Evolutionary conservation across 1,139 yeast species (phyloP), one percentile per base, ranked within the genome.

Genomic region (Hyphopichia khmerensis): DNA sequence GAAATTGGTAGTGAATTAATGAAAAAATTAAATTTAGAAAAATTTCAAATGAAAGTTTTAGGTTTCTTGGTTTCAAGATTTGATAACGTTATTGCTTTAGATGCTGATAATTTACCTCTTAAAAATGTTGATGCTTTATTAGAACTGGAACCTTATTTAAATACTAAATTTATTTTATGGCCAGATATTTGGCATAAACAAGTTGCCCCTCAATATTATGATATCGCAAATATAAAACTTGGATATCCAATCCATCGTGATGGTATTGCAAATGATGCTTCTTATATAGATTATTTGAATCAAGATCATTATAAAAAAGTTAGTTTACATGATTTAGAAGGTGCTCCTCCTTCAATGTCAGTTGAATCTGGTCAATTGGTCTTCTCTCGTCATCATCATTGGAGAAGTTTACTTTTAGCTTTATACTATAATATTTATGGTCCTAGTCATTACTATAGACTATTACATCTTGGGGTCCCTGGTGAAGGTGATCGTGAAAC

Each of bases 401-500:
- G 57, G 43, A 55, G 54, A 35, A 46, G 65, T 10, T 56, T 67
- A 40, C 40, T 65, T 27, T 54, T 69, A 38, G 53, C 71, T 4
- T 47, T 67, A 17, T 69, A 67, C 51, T 68, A 67, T 49, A 68
- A 65, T 44, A 43, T 64, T 13, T 54, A 61, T 43, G 65, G 67
- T 0, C 57, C 59, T 10, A 43, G 48, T 7, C 60, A 56, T 46
- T 69, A 59, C 48, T 62, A 67, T 45, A 50, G 57, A 17, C 54
- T 70, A 43, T 46, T 70, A 5, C 66, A 59, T 50, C 75, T 67
- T 53, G 74, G 74, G 16, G 62, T 64, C 2, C 65, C 63, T 9
- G 72, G 70, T 5, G 62, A 57, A 33, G 73, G 74, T 33, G 75
- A 69, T 44, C 59, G 69, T 41, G 76, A 70, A 42, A 66, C 74